Conservation (phyloP, 805 yeast genomes). For the Debaryomyces castellii region DNA sequence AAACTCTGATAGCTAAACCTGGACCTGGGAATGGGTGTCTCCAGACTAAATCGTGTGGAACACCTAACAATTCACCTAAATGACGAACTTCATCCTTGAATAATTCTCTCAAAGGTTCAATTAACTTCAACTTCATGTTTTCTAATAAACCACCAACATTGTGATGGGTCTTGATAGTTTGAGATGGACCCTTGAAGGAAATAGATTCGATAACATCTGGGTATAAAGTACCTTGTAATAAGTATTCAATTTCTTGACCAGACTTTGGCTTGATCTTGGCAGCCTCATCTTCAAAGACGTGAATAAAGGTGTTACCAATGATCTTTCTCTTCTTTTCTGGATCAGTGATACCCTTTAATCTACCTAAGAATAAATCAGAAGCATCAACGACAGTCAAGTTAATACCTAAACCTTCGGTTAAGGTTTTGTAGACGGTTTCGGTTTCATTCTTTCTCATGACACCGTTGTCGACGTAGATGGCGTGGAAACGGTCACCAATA, state of each 20-base stretch:
- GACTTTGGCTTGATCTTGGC: constrained; percentile 85
- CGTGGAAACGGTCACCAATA: constrained; percentile 98
- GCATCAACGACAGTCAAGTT: constrained; percentile 95
- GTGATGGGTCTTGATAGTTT: constrained; percentile 98
- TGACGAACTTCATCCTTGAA: constrained; percentile 99
- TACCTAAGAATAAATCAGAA: constrained; percentile 78
- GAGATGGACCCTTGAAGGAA: constrained; percentile 99
- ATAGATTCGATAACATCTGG: constrained; percentile 99
- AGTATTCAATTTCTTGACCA: constrained; percentile 87
- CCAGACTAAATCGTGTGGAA: constrained; percentile 97
- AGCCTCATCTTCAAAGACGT: constrained; percentile 95
- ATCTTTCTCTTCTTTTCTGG: constrained; percentile 99
- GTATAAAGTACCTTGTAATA: constrained; percentile 95
- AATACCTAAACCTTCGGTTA: constrained; percentile 91
- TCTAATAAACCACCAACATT: constrained; percentile 98
- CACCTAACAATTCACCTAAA: constrained; percentile 90
- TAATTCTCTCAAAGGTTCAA: constrained; percentile 97
- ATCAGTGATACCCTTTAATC: constrained; percentile 91
- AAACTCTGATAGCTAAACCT: constrained; percentile 96
- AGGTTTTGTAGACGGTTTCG: constrained; percentile 78
- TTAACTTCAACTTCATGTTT: constrained; percentile 96
- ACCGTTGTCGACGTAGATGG: constrained; percentile 96
- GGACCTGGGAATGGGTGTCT: constrained; percentile 99
- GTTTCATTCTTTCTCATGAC: constrained; percentile 96
- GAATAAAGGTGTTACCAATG: constrained; percentile 96